A percentile compares a stretch with the other conserved stretches of the same genome.
phyloP scores from a whole-genome alignment of 2,329 filamentous ascomycete genomes.

The Rutstroemia sp. region DNA sequence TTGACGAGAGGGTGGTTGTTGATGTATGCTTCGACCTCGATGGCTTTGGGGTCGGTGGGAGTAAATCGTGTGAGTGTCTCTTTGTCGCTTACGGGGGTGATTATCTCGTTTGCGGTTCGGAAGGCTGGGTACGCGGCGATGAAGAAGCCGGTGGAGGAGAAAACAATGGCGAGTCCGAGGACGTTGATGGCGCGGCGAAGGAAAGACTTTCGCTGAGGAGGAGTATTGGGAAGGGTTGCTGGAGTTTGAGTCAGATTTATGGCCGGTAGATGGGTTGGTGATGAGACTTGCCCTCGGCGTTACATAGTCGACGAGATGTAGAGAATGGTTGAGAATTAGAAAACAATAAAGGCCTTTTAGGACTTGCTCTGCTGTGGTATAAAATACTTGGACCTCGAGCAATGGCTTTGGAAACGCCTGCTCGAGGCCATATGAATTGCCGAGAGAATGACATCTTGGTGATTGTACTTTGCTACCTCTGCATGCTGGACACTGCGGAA shows the following conservation, averaged over 20 bases:
- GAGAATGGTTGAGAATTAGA: neutral
- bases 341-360: neutral
- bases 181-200: slow-evolving; percentile 39
- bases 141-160: slow-evolving; percentile 44
- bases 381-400: neutral
- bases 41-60: slow-evolving; percentile 43
- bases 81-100: slow-evolving; percentile 56
- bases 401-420: neutral
- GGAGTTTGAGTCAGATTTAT: no score
- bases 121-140: slow-evolving; percentile 49
- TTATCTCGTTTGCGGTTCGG: slow-evolving; percentile 39
- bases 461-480: neutral
- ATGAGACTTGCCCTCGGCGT: neutral
- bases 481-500: neutral
- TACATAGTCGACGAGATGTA: neutral
- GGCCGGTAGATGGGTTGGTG: no score
- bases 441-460: slow-evolving; percentile 4
- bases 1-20: slow-evolving; percentile 65
- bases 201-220: slow-evolving; percentile 31
- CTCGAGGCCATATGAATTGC: neutral
- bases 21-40: slow-evolving; percentile 65
- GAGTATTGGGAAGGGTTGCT: neutral
- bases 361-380: neutral
- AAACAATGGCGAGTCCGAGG: slow-evolving; percentile 40
- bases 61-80: slow-evolving; percentile 64